Evolutionary conservation across 139 green algal species (phyloP).

Genomic region (Desmodesmus armatus): DNA sequence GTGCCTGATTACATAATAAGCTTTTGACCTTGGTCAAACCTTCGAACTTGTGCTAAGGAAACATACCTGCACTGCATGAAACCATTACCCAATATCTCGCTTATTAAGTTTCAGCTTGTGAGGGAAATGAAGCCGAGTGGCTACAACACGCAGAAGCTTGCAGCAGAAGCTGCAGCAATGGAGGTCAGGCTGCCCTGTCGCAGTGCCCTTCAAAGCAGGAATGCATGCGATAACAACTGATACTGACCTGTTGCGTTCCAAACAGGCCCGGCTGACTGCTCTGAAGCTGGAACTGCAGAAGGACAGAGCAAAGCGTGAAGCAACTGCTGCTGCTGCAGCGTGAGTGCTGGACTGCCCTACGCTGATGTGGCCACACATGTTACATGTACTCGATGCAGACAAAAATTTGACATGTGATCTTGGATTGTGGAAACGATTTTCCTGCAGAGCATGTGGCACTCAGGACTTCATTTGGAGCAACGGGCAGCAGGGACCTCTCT

Average conservation of each 20-base stretch:
- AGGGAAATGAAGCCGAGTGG: no score
- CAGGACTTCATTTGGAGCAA: no score
- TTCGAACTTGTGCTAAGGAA: no score
- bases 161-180: background rate
- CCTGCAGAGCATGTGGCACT: background rate
- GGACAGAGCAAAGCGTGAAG: constrained; percentile 4
- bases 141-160: no score
- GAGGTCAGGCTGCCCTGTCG: background rate
- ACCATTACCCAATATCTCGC: no score
- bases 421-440: background rate
- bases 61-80: no score
- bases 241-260: no score
- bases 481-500: no score
- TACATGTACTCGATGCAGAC: no score
- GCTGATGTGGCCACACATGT: background rate
- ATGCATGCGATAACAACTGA: background rate
- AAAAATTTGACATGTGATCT: background rate
- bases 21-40: no score
- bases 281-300: background rate
- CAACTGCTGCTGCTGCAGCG: background rate
- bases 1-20: no score
- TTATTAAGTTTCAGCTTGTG: no score
- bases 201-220: background rate
- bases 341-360: background rate
- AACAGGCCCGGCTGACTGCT: background rate